These are phyloP conservation scores for Ampelomyces quisqualis DNA, from an alignment of 2,329 filamentous ascomycete species.

Conservation along the genomic window DNA sequence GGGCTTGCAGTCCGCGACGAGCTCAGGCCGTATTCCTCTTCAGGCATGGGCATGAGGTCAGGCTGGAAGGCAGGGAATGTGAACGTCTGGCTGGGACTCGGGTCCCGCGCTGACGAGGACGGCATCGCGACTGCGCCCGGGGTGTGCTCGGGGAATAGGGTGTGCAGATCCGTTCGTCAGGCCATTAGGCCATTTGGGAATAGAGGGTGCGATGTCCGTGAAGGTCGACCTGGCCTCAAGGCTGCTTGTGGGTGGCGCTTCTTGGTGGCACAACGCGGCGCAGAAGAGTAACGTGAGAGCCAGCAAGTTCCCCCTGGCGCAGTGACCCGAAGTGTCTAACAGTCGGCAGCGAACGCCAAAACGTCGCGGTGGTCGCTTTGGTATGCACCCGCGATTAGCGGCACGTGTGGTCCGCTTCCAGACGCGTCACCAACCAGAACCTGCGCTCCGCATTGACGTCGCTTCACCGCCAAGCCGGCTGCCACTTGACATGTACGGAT, in stretches of 20 bases:
- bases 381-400: slow-evolving; percentile 20
- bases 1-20: slow-evolving; percentile 40
- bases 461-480: slow-evolving; percentile 7
- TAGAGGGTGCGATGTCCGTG: slow-evolving; percentile 8
- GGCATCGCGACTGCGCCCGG: slow-evolving; percentile 29
- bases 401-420: slow-evolving; percentile 13
- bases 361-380: slow-evolving; percentile 17
- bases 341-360: neutral
- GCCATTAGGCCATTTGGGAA: slow-evolving; percentile 28
- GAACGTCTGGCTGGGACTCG: slow-evolving; percentile 41
- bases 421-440: slow-evolving; percentile 5
- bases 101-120: slow-evolving; percentile 30
- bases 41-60: slow-evolving; percentile 43
- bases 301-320: too few relatives aligned
- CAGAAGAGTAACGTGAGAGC: too few relatives aligned
- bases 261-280: too few relatives aligned
- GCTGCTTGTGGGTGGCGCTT: neutral
- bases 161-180: slow-evolving; percentile 25
- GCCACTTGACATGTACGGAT: slow-evolving; percentile 3
- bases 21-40: slow-evolving; percentile 37
- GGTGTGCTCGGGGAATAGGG: slow-evolving; percentile 11
- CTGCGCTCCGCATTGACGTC: slow-evolving; percentile 5
- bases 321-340: neutral
- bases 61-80: slow-evolving; percentile 51
- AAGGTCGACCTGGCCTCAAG: slow-evolving; percentile 2